Evolutionary conservation across 768 basidiomycete species (phyloP), one percentile per base, ranked within the genome.

Genomic region (Leccinum arenicola): DNA sequence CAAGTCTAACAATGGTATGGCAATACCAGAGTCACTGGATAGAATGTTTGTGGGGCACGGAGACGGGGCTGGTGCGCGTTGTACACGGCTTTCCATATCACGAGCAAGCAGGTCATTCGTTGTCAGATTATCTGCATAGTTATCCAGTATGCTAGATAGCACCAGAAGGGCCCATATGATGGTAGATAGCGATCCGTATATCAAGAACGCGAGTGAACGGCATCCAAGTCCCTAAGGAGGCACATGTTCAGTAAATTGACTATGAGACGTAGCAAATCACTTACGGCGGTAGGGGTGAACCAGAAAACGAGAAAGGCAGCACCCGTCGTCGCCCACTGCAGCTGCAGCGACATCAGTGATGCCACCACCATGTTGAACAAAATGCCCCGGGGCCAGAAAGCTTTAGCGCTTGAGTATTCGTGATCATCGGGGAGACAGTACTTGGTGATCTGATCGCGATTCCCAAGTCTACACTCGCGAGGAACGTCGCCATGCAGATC

Each of bases 251-350:
- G 33, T 38, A 19, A 56, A 10, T 23, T 5, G 31, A 10, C 12
- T 14, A 15, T 35, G n/a, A 21, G 6, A 9, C 2, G 0, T 6
- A 8, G 8, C 12, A 40, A 52, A 12, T 15, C 10, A 61, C 59
- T 55, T 21, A 61, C 64, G 2, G 61, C 55, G 2, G 72, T 74
- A 12, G 73, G 73, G 1, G 73, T 73, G 29, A 58, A 68, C 57
- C 61, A 67, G 4, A 66, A 63, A 14, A 63, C 62, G 10, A 71
- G 38, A 27, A 72, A n/a, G 2, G 73, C 72, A 1, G 70, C 65
- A 3, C 66, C 61, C 6, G 67, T 63, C 5, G 72, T 70, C 3
- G 59, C 66, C 74, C 72, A 75, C 48, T 74, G 72, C 25, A 74
- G 14, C 25, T 49, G 48, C 23, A 49, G 25, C 10, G 48, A 49